Evolutionary conservation across 2,329 filamentous ascomycete genomes (phyloP), one percentile per base, ranked within the genome.

Genomic region (Ascochyta clinopodiicola): DNA sequence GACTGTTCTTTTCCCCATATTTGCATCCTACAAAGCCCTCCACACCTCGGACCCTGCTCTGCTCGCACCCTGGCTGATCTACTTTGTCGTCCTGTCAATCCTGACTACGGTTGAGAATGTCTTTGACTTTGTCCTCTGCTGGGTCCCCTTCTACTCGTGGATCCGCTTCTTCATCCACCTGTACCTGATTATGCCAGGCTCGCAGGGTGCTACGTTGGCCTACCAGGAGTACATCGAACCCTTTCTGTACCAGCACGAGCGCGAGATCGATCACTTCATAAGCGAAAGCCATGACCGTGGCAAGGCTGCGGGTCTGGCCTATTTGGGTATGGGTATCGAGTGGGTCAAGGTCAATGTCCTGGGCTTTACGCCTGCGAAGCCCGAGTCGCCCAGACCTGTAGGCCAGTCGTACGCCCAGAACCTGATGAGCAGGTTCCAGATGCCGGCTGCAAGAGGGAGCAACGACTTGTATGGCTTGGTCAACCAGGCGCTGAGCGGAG

Each of bases 41-140:
- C 94, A 95, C 79, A 93, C 92, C 15, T 89, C 90, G 47, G 91
- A 97, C 76, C 92, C 93, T 2, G 88, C 91, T 34, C 88, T 96
- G 73, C 84, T 97, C 57, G 91, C 91, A 61, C 94, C 94, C 88
- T 99, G 95, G 95, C 86, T 98, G 64, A 98, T 98, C 90, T 99
- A 98, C 84, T 99, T 94, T 90, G 92, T 96, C 57, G 92, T 96
- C 22, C 85, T 97, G 62, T 90, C 91, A 58, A 88, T 91, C 74
- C 86, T 88, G 67, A 82, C 93, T 52, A 85, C 95, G 59, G 86
- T 88, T 77, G 95, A 98, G 79, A 93, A 89, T 42, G 96, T 92
- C 86, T 87, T 90, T 52, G 86, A 88, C 68, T 96, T 94, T 79
- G 88, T 98, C 70, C 84, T 98, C 42, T 84, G 84, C 74, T 98